A percentile compares a stretch with the other conserved stretches of the same genome.
phyloP scores from a whole-genome alignment of 257 asterid genomes.

The Gardenia jasminoides region DNA sequence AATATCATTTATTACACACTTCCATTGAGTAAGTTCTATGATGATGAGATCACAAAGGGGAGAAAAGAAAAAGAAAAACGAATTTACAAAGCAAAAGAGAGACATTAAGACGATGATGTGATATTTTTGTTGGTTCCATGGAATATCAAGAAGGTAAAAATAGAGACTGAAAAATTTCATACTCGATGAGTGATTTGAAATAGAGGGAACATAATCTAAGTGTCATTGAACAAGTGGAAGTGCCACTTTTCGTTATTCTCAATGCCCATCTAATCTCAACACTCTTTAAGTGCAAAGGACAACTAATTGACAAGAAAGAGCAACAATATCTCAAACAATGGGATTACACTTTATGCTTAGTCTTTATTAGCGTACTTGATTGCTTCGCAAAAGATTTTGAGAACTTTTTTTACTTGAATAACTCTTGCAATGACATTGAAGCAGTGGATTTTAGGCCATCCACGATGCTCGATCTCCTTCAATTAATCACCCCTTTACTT shows the following conservation, averaged over 20 bases:
- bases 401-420: not conserved
- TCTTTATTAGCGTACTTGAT: conserved; percentile 30
- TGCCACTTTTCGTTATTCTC: conserved; percentile 36
- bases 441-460: not conserved
- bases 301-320: conserved; percentile 56
- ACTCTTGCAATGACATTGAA: not conserved
- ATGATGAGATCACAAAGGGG: not conserved
- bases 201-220: conserved; percentile 51
- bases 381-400: conserved; percentile 2
- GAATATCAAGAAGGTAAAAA: not conserved
- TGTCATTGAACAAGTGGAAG: conserved; percentile 46
- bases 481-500: not conserved
- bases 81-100: not conserved
- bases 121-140: not conserved
- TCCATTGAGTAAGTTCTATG: not conserved
- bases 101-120: not conserved
- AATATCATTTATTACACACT: not conserved
- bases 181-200: conserved; percentile 27
- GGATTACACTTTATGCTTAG: conserved; percentile 29
- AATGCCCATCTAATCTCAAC: conserved; percentile 40
- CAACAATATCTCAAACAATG: conserved; percentile 39
- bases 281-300: conserved; percentile 29
- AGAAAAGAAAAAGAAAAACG: not conserved
- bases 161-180: not conserved
- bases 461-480: not conserved